These are phyloP conservation scores for Lichtheimia hyalospora DNA, from an alignment of 371 early-diverging fungal species.

Conservation along the genomic window DNA sequence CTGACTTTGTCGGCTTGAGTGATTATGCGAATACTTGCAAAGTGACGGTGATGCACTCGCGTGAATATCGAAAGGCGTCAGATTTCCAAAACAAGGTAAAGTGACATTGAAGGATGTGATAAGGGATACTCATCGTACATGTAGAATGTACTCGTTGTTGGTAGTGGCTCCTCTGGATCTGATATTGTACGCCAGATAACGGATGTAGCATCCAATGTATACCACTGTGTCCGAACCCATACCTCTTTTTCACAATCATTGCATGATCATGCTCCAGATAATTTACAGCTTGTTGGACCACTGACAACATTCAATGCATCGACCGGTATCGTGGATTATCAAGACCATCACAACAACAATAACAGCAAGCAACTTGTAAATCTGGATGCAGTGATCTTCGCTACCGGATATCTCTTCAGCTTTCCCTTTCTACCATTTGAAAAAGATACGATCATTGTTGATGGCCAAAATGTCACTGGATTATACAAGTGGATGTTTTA, in stretches of 20 bases:
- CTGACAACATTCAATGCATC: background rate
- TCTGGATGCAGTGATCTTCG: slow-evolving; percentile 53
- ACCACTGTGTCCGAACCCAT: slow-evolving; percentile 41
- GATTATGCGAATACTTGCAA: slow-evolving; percentile 9
- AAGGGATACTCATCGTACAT: background rate
- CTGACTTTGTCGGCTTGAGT: slow-evolving; percentile 47
- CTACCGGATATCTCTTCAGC: slow-evolving; percentile 62
- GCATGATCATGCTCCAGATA: slow-evolving; percentile 5
- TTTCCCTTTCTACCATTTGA: slow-evolving; percentile 54
- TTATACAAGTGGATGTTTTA: slow-evolving; percentile 53
- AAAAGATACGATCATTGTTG: slow-evolving; percentile 23
- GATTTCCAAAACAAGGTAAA: slow-evolving; percentile 40
- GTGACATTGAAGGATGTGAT: background rate
- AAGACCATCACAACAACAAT: slow-evolving; percentile 13
- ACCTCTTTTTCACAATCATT: slow-evolving; percentile 22
- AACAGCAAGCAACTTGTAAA: slow-evolving; percentile 22
- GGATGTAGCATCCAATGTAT: slow-evolving; percentile 32
- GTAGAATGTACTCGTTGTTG: slow-evolving; percentile 45
- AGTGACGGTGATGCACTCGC: slow-evolving; percentile 45
- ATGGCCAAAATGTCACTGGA: slow-evolving; percentile 46
- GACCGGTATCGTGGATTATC: slow-evolving; percentile 20
- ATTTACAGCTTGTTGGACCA: slow-evolving; percentile 20
- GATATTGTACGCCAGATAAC: slow-evolving; percentile 54
- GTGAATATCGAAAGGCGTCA: slow-evolving; percentile 53
- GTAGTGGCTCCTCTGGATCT: slow-evolving; percentile 44